phyloP scores from a whole-genome alignment of 768 basidiomycete species.

The Hortiboletus flavorubellus region DNA sequence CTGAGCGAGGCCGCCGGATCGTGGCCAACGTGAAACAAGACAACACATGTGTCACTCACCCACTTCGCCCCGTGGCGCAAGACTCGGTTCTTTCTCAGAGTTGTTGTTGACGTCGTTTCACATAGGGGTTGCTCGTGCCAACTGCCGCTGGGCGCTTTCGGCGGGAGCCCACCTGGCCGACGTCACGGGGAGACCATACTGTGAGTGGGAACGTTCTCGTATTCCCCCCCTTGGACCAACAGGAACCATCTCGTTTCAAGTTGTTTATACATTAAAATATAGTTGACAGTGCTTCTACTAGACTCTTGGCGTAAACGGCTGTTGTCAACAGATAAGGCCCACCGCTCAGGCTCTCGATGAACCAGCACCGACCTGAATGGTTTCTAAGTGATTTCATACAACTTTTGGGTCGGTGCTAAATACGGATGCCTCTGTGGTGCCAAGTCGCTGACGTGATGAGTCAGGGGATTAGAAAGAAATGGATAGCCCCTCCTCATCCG shows the following conservation, averaged over 20 bases:
- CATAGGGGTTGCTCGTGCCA: background rate
- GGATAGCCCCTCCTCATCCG: background rate
- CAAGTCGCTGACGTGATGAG: background rate
- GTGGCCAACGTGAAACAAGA: background rate
- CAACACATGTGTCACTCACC: background rate
- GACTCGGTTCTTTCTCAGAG: background rate
- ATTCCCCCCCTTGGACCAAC: too few species aligned
- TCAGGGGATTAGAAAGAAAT: background rate
- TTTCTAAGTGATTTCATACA: too few species aligned
- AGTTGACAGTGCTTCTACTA: background rate
- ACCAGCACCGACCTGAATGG: too few species aligned
- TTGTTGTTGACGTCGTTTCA: background rate
- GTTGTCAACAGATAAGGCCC: slow-evolving; percentile 1
- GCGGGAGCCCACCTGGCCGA: background rate
- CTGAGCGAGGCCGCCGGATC: background rate
- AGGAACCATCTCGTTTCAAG: slow-evolving; percentile 4
- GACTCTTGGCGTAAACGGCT: background rate
- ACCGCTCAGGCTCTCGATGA: background rate
- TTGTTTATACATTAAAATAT: background rate
- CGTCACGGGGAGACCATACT: background rate
- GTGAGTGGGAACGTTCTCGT: background rate
- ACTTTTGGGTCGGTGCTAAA: too few species aligned
- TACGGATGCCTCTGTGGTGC: too few species aligned
- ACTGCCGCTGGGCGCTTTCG: background rate
- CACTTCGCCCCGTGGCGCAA: background rate